Percentiles rank a stretch among this genome's conserved stretches.
These are phyloP conservation scores for Cynanchum wilfordii DNA, from an alignment of 257 asterid species.

Conservation along the genomic window DNA sequence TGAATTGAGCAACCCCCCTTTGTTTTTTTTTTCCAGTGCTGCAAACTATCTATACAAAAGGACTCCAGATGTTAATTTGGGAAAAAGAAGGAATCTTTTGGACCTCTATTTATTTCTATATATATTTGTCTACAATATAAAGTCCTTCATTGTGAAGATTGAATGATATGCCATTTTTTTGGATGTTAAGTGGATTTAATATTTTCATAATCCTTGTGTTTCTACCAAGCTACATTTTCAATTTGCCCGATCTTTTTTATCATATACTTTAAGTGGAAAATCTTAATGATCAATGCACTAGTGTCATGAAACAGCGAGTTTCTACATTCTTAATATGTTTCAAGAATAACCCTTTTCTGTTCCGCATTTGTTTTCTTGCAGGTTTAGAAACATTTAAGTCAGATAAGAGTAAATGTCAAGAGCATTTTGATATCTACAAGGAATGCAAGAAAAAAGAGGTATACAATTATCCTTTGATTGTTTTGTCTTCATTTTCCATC, in stretches of 20 bases:
- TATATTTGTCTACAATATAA: background rate
- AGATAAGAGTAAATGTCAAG: conserved; percentile 91
- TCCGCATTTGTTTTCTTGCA: conserved; percentile 18
- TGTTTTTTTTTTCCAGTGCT: background rate
- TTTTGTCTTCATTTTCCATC: background rate
- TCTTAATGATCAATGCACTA: background rate
- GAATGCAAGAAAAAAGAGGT: conserved; percentile 98
- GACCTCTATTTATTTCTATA: background rate
- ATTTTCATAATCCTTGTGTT: background rate
- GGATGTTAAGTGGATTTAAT: background rate
- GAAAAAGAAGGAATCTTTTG: background rate
- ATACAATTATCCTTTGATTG: background rate
- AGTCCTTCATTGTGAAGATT: background rate
- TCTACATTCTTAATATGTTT: conserved; percentile 1
- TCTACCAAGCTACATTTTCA: background rate
- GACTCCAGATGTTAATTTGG: background rate
- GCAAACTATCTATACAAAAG: too few relatives aligned
- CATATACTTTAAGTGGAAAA: background rate
- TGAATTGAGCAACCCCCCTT: too few relatives aligned
- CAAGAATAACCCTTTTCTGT: background rate
- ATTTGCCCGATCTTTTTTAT: background rate
- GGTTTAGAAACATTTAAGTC: conserved; percentile 61
- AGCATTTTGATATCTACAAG: conserved; percentile 84
- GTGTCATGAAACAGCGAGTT: background rate
- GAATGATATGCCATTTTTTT: background rate